Evolutionary conservation across 495 filamentous ascomycete species (phyloP).

Genomic region (Talaromyces trachyspermus): DNA sequence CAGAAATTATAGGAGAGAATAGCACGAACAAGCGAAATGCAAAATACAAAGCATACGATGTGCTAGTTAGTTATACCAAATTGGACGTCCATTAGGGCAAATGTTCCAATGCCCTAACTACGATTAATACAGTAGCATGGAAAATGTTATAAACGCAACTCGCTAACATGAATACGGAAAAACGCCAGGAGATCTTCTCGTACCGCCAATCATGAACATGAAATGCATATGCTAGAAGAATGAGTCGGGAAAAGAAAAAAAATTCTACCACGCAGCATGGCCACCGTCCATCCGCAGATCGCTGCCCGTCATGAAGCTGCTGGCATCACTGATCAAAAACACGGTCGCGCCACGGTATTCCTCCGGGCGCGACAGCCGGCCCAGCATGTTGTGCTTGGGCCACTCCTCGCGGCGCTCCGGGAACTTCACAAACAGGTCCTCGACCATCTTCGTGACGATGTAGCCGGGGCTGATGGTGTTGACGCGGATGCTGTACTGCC

Average conservation of each 20-base stretch:
- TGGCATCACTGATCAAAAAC: conserved; percentile 83
- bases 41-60: no score
- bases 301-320: conserved; percentile 77
- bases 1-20: no score
- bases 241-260: background rate
- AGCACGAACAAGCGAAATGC: no score
- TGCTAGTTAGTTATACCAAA: no score
- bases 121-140: no score
- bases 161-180: no score
- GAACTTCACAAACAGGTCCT: conserved; percentile 64
- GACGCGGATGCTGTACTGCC: conserved; percentile 81
- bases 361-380: conserved; percentile 65
- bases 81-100: no score
- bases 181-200: no score
- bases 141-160: no score
- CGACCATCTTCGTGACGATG: conserved; percentile 88
- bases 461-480: conserved; percentile 95
- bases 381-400: conserved; percentile 86
- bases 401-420: conserved; percentile 72
- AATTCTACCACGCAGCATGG: conserved; percentile 65
- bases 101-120: no score
- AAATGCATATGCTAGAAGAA: no score
- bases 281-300: conserved; percentile 80
- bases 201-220: no score
- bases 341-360: conserved; percentile 76